Base-by-base conservation (phyloP, 1,139 yeast species). In the Pichia cactophila region DNA sequence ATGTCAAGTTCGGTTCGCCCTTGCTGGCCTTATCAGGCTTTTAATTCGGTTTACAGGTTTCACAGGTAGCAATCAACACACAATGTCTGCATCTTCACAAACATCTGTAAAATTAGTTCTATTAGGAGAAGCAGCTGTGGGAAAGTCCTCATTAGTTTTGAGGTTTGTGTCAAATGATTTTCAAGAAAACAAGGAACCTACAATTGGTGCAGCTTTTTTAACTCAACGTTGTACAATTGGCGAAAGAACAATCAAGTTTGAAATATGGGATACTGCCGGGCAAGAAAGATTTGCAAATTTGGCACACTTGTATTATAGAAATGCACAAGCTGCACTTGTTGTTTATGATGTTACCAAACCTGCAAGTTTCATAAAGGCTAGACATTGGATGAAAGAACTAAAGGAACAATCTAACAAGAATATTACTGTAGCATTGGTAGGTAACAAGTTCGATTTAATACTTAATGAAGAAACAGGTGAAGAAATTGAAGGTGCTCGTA, bases 231-330 rank as follows among this genome's bases (percentile, higher is more conserved):
- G 97, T 64, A 83, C 90, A 37, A 83, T 92, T 60, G 94, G 94
- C 39, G 89, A 86, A 56, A 80, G 86, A 58, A 86, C 95, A 16
- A 89, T 92, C 64, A 92, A 92, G 66, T 92, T 89, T 68, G 98
- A 92, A 67, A 92, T 92, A 56, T 92, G 97, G 97, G 98, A 92
- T 65, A 92, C 98, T 14, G 98, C 98, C 0, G 98, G 98, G 17
- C 98, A 92, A 70, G 98, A 92, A 67, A 73, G 98, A 55, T 92
- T 92, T 72, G 97, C 97, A 5, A 85, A 94, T 37, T 75, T 92
- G 63, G 97, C 97, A 1, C 98, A 97, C 28, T 86, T 92, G 95
- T 92, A 92, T 69, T 92, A 92, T 72, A 80, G 98, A 64, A 92
- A 92, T 63, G 97, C 98, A n/a, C 97, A 92, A 67, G 95, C 96